phyloP scores from a whole-genome alignment of 2,329 filamentous ascomycete genomes.

The Aplosporella prunicola region DNA sequence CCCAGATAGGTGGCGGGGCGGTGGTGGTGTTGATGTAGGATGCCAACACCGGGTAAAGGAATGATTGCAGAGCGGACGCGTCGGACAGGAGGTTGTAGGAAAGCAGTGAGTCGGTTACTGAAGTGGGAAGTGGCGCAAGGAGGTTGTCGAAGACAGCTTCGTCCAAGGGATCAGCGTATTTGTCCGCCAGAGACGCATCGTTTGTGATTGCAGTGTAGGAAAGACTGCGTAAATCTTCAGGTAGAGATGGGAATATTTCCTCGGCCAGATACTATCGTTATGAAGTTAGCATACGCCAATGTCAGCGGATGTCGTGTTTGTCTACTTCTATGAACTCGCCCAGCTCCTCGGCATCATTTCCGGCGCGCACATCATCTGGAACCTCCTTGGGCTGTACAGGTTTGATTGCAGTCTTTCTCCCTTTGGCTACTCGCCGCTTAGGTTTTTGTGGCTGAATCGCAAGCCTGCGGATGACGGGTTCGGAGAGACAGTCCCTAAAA shows the following conservation, averaged over 20 bases:
- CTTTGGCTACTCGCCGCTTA: conserved; percentile 39
- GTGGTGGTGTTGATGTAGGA: conserved; percentile 51
- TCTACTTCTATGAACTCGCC: conserved; percentile 66
- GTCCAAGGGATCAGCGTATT: conserved; percentile 51
- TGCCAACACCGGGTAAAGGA: conserved; percentile 55
- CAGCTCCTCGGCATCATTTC: conserved; percentile 53
- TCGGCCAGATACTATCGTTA: conserved; percentile 60
- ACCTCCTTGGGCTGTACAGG: conserved; percentile 2
- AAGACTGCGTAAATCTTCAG: conserved; percentile 50
- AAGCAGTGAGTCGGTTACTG: conserved; percentile 55
- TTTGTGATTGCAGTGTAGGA: conserved; percentile 50
- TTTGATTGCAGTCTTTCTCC: conserved; percentile 31
- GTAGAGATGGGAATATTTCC: conserved; percentile 59
- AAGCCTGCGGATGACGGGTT: conserved; percentile 55
- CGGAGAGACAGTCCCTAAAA: conserved; percentile 67
- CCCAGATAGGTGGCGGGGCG: conserved; percentile 55
- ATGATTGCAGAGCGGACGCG: conserved; percentile 33
- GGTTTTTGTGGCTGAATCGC: conserved; percentile 34
- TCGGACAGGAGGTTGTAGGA: conserved; percentile 54
- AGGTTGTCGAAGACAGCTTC: conserved; percentile 41
- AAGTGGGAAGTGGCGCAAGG: conserved; percentile 47
- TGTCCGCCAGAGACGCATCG: conserved; percentile 39
- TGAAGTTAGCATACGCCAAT: too few species aligned
- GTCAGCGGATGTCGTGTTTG: conserved; percentile 3
- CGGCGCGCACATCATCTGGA: conserved; percentile 8